Base-by-base conservation (phyloP, 2,329 filamentous ascomycete genomes). In the Aspergillus sp. region DNA sequence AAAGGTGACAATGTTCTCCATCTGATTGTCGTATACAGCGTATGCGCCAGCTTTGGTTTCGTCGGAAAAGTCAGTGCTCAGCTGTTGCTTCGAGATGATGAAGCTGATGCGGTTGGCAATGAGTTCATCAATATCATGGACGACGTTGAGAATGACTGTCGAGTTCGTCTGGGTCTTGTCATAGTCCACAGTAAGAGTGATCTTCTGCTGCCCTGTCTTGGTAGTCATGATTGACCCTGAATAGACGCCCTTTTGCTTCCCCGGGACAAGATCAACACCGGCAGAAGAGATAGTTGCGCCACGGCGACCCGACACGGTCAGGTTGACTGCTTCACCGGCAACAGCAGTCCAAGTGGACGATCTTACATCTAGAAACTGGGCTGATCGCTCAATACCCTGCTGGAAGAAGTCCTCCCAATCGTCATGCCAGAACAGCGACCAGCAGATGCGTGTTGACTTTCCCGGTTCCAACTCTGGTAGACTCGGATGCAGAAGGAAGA, bases 1-100 rank as follows among this genome's bases (percentile, higher is more conserved):
- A 6, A 47, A 56, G 1, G 43, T 48, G 3, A 48, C 43, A 13
- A 56, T 56, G 3, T 17, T 25, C 25, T 56, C 28, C 43, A 48
- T 48, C 3, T 56, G 54, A 8, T 34, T 56, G 69, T 73, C 30
- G 46, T 56, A 57, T 34, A 43, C 52, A 8, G 47, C 46, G 34
- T 58, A 51, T 4, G 34, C 38, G 4, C 58, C 46, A 0, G 31
- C 43, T 3, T 38, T 48, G 7, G 28, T 8, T 50, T 57, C 8
- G 30, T 19, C 73, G 1, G 8, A 15, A 2, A 7, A 17, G 30
- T 41, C 19, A 3, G n/a, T 15, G 11, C 50, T 23, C 17, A 52
- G 28, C 1, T 52, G 50, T 13, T 52, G 50, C 30, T 52, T 52
- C 23, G n/a, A 1, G 7, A 13, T 23, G 13, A 52, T 52, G 19